phyloP scores from a whole-genome alignment of 805 yeast genomes.

The Saccharomycopsis schoenii region DNA sequence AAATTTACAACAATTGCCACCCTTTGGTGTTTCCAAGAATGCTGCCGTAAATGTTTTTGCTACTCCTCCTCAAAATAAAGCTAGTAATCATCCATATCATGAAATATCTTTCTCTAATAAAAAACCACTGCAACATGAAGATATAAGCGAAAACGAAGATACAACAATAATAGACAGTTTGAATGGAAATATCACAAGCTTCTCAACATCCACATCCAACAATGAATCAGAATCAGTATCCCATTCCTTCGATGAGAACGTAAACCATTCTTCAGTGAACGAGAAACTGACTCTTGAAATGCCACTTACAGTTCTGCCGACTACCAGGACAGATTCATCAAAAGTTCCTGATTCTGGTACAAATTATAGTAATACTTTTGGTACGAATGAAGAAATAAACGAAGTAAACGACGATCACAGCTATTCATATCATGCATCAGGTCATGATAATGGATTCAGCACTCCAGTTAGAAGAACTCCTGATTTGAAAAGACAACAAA shows the following conservation, averaged over 20 bases:
- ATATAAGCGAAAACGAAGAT: background rate
- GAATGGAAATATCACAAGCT: background rate
- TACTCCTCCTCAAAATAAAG: background rate
- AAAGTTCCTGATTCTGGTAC: background rate
- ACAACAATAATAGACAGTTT: background rate
- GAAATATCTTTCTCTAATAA: background rate
- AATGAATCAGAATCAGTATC: background rate
- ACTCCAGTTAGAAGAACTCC: background rate
- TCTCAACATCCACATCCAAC: background rate
- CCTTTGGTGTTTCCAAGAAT: background rate
- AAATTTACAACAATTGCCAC: background rate
- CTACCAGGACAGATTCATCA: background rate
- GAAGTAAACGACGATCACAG: background rate
- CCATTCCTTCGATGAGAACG: background rate
- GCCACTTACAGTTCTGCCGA: background rate
- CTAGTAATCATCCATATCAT: background rate
- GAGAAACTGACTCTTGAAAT: background rate
- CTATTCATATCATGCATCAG: background rate
- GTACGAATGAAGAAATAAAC: background rate
- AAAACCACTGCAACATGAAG: background rate
- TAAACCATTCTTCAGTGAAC: background rate
- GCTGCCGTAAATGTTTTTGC: background rate
- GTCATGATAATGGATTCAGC: background rate
- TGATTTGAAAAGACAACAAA: background rate
- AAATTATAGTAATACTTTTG: too few species aligned